Base-by-base conservation (phyloP, 2,329 filamentous ascomycete genomes). In the Botrytis deweyae region DNA sequence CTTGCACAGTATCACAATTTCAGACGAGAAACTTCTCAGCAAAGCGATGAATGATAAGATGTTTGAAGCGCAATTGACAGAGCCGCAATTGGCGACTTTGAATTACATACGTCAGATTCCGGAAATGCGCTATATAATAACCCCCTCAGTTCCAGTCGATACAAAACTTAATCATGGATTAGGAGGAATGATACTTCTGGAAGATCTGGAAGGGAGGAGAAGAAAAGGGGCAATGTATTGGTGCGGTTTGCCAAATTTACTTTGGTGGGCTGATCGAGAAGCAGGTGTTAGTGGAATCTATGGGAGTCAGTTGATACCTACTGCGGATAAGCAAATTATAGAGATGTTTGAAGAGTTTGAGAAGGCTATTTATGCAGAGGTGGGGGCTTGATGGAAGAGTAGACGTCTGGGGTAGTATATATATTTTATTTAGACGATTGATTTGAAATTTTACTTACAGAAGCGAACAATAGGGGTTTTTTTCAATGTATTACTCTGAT, bases 221-320 rank as follows among this genome's bases (percentile, higher is more conserved):
- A 72, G 44, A 59, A 68, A 46, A 22, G 75, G 75, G 12, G 33
- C 73, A 14, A 64, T 76, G 72, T 25, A 49, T 20, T 87, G 86
- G 86, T 79, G 82, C 49, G 85, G 86, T 0, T 81, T 85, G 71
- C 80, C 83, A 22, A 87, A 87, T 78, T 75, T 85, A 6, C 81
- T 82, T 33, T 88, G 86, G 86, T 83, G 83, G 75, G 76, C 84
- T 78, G 82, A 82, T 79, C 75, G 83, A 3, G 77, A 81, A 49
- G 81, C 82, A 5, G 85, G 83, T 2, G 38, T 87, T 10, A 83
- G 81, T 66, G 81, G 83, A 10, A 78, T 84, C 33, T 84, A 84
- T 75, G 84, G 81, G 0, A 83, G 82, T 74, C 84, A 86, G 77
- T 79, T 85, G 12, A 62, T 83, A 64, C 85, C 85, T 16, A 79